phyloP scores from a whole-genome alignment of 371 early-diverging fungal genomes.

The Coemansia sp. region DNA sequence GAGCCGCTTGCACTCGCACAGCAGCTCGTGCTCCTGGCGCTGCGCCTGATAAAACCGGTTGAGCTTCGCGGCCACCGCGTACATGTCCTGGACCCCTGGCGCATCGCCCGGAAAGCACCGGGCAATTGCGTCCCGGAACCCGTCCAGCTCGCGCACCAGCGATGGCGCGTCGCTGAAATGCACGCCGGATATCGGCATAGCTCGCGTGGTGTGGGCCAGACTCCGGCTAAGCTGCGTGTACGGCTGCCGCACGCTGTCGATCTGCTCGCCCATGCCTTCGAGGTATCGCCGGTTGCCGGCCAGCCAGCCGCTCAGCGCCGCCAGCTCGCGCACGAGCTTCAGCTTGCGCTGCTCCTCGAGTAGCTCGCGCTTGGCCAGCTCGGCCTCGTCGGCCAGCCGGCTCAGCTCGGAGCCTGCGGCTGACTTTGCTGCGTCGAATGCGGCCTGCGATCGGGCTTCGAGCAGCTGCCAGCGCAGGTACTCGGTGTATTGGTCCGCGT shows the following conservation, averaged over 20 bases:
- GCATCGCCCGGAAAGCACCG: conserved; percentile 10
- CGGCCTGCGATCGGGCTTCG: conserved; percentile 37
- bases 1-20: conserved; percentile 33
- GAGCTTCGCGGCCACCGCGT: conserved; percentile 10
- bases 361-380: conserved; percentile 10
- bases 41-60: conserved; percentile 11
- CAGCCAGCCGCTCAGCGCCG: conserved; percentile 30
- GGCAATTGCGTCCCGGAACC: conserved; percentile 16
- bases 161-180: conserved; percentile 12
- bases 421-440: conserved; percentile 29
- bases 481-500: conserved; percentile 6
- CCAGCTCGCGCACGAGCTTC: conserved; percentile 36
- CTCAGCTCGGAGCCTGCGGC: conserved; percentile 19
- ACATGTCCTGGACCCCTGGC: conserved; percentile 2
- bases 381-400: conserved; percentile 18
- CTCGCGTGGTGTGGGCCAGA: conserved; percentile 29
- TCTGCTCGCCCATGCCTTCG: conserved; percentile 15
- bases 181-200: conserved; percentile 42
- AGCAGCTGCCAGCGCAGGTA: conserved; percentile 40
- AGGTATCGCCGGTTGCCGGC: conserved; percentile 13
- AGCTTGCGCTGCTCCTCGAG: conserved; percentile 30
- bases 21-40: conserved; percentile 29
- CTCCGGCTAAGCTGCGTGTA: conserved; percentile 20
- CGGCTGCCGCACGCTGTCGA: conserved; percentile 12
- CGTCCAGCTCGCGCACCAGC: conserved; percentile 25